A percentile compares a stretch with the other conserved stretches of the same genome.
Evolutionary conservation across 352 stramenopile genomes (phyloP).

Genomic region (Globisporangium cystogenes): DNA sequence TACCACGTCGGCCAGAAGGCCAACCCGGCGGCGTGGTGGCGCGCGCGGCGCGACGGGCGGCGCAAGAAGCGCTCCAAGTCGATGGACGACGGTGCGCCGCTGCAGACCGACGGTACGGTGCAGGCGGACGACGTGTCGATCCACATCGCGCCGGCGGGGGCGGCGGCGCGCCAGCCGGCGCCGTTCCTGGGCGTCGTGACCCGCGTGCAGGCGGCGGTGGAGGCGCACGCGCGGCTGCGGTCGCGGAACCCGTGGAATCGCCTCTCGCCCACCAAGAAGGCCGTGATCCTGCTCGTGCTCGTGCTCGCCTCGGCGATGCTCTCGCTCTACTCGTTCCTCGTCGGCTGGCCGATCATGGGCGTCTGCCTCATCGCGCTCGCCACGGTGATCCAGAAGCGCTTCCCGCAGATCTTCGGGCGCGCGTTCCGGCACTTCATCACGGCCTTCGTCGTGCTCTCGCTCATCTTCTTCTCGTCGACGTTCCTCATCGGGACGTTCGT

Average conservation of each 20-base stretch:
- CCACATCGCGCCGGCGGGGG: slow-evolving; percentile 12
- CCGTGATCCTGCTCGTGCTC: slow-evolving; percentile 42
- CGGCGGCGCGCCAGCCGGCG: slow-evolving; percentile 2
- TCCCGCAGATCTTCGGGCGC: slow-evolving; percentile 71
- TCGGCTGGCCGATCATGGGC: slow-evolving; percentile 75
- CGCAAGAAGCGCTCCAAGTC: slow-evolving; percentile 10
- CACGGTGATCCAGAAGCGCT: slow-evolving; percentile 61
- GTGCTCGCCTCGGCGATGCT: slow-evolving; percentile 52
- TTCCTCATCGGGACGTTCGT: slow-evolving; percentile 75
- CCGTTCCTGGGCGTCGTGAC: slow-evolving; percentile 4
- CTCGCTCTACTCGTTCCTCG: slow-evolving; percentile 52
- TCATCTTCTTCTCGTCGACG: slow-evolving; percentile 80
- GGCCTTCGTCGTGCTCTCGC: slow-evolving; percentile 63
- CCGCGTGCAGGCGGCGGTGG: slow-evolving; percentile 31
- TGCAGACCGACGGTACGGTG: slow-evolving; percentile 9
- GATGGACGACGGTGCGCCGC: background rate
- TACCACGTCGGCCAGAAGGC: slow-evolving; percentile 44
- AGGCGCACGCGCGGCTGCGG: slow-evolving; percentile 26
- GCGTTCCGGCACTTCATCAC: slow-evolving; percentile 74
- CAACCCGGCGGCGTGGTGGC: slow-evolving; percentile 24
- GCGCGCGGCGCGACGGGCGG: background rate
- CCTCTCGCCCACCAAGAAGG: slow-evolving; percentile 37
- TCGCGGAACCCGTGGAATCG: slow-evolving; percentile 50
- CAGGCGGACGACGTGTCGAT: slow-evolving; percentile 23
- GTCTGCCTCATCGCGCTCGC: slow-evolving; percentile 58